Evolutionary conservation across 2,329 filamentous ascomycete species (phyloP), one percentile per base, ranked within the genome.

Genomic region (Zasmidium angulare): DNA sequence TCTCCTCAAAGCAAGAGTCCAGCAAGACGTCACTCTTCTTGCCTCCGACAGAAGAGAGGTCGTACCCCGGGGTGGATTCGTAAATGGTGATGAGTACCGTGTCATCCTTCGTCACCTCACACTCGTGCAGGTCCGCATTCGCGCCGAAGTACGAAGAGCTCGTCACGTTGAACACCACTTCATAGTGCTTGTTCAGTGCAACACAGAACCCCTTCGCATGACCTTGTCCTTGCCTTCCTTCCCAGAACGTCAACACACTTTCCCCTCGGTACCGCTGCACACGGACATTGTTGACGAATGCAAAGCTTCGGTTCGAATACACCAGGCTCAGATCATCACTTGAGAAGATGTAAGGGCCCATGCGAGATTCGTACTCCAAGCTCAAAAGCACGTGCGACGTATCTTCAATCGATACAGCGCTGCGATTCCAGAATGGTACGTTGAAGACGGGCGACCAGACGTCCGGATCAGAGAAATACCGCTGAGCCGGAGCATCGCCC

Each of bases 1-100:
- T 66, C 66, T 81, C 78, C 55, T 79, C 76, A 56, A 80, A 76
- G 1, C 73, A 58, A 10, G 73, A 53, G 77, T 72, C 74, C 72
- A 78, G 53, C 72, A 77, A 3, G 71, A 54, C 23, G 69, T 56
- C 1, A 67, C 48, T 21, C 20, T 24, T 19, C 14, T 20, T 52
- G 1, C 58, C 53, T n/a, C 58, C 58, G 14, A 60, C 46, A 22
- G 54, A 56, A 19, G 56, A 49, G 20, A 63, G 65, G 2, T 76
- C 74, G 17, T 57, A 65, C 11, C 12, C 21, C 4, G 53, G 19
- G 2, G 62, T 59, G 2, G 59, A 49, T 53, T 71, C 58, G 21
- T 65, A 71, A 7, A 66, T 55, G 3, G 66, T 58, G 26, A 70
- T 51, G 17, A 70, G 29, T 9, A 62, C 67, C 21, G 68, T 67